A percentile compares a stretch with the other conserved stretches of the same genome.
phyloP scores from a whole-genome alignment of 352 stramenopile genomes.

The Phytopythium helicoides region DNA sequence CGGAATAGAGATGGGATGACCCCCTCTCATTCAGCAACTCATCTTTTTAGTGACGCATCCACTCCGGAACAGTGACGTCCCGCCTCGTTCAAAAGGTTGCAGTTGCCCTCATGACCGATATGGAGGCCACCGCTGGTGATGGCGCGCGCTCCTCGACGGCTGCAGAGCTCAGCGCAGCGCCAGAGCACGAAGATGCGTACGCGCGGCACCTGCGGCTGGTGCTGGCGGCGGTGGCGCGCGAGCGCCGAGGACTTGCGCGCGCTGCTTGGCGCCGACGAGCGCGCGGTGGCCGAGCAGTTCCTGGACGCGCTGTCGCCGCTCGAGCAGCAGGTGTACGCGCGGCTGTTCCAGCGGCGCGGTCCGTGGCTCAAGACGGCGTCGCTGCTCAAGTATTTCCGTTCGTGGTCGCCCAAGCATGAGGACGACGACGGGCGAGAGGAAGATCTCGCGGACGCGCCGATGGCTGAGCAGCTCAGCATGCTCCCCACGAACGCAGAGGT shows the following conservation, averaged over 20 bases:
- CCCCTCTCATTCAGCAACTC: not conserved
- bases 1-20: no score
- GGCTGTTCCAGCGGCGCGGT: constrained; percentile 73
- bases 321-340: constrained; percentile 72
- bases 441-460: not conserved
- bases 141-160: not conserved
- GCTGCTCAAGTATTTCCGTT: constrained; percentile 57
- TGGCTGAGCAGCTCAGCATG: not conserved
- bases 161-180: not conserved
- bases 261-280: constrained; percentile 49
- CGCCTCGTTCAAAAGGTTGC: constrained; percentile 1
- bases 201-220: constrained; percentile 61
- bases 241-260: constrained; percentile 45
- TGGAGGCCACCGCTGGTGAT: not conserved
- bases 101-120: not conserved
- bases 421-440: not conserved
- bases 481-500: constrained; percentile 24
- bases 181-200: constrained; percentile 53
- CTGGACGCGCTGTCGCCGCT: constrained; percentile 40
- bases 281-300: constrained; percentile 38
- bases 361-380: constrained; percentile 71
- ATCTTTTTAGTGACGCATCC: no score
- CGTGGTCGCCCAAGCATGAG: constrained; percentile 1
- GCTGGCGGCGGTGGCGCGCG: constrained; percentile 33
- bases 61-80: no score